Conservation (phyloP, 257 asterid species). For the Nicotiana tabacum region DNA sequence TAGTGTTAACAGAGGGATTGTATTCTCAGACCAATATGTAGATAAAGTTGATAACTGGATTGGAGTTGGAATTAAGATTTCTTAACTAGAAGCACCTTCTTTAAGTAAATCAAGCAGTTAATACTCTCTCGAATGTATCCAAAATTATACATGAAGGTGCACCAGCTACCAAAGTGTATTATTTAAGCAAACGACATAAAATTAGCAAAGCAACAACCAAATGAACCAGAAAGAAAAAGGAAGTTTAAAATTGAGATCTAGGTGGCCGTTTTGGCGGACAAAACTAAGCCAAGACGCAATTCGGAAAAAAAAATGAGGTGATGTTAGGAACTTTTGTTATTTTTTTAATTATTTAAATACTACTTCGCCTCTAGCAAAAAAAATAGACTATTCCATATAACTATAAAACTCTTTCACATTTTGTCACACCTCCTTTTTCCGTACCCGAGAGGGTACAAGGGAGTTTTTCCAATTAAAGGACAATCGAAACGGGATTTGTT, state of each 20-base stretch:
- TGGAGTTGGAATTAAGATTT: background rate
- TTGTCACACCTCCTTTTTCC: too few species aligned
- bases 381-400: too few species aligned
- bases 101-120: background rate
- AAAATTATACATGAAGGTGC: background rate
- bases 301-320: background rate
- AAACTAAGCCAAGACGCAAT: background rate
- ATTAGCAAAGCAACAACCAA: background rate
- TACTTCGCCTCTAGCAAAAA: too few species aligned
- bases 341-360: too few species aligned
- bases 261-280: too few species aligned
- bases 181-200: background rate
- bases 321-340: too few species aligned
- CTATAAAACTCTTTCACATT: too few species aligned
- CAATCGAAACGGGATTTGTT: too few species aligned
- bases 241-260: background rate
- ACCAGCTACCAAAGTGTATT: background rate
- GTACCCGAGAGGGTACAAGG: too few species aligned
- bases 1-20: background rate
- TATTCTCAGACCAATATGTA: background rate
- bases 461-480: too few species aligned
- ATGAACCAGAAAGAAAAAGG: background rate
- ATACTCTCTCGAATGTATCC: background rate
- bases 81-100: background rate
- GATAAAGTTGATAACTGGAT: background rate